These are phyloP conservation scores for Oryza nivara DNA, from an alignment of 176 grass and related monocot species.

Conservation along the genomic window DNA sequence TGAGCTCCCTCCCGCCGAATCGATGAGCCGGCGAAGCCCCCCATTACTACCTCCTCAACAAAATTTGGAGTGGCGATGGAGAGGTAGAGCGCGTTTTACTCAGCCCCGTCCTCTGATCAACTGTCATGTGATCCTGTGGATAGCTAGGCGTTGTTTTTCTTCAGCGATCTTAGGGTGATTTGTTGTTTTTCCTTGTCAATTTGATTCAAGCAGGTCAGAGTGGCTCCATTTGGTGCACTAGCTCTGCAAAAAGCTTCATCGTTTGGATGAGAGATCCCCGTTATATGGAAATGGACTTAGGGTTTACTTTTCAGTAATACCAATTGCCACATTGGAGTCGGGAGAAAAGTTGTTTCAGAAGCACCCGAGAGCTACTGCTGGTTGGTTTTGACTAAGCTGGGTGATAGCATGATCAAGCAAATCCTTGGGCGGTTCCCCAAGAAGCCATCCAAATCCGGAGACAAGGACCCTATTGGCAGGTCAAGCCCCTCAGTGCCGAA, in stretches of 20 bases:
- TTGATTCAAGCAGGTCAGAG: background rate
- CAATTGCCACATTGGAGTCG: background rate
- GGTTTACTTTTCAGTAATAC: conserved; percentile 38
- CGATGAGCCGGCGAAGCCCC: background rate
- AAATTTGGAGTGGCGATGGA: background rate
- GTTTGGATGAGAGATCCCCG: background rate
- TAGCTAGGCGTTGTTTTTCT: background rate
- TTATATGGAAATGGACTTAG: conserved; percentile 18
- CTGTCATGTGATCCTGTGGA: background rate
- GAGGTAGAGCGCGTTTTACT: background rate
- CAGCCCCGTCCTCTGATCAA: background rate
- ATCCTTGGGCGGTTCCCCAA: conserved; percentile 73
- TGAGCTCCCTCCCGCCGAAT: conserved; percentile 3
- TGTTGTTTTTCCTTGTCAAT: background rate
- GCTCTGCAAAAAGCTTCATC: background rate
- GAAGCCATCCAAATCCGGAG: conserved; percentile 68
- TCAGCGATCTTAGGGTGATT: conserved; percentile 10
- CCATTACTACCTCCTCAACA: background rate
- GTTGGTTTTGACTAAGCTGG: conserved; percentile 13
- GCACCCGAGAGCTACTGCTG: background rate
- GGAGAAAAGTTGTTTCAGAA: background rate
- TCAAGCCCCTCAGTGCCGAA: conserved; percentile 40
- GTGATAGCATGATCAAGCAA: conserved; percentile 77
- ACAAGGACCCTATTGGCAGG: conserved; percentile 58
- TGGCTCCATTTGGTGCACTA: conserved; percentile 12